Base-by-base conservation (phyloP, 2,329 filamentous ascomycete species). In the Colletotrichum sp. region DNA sequence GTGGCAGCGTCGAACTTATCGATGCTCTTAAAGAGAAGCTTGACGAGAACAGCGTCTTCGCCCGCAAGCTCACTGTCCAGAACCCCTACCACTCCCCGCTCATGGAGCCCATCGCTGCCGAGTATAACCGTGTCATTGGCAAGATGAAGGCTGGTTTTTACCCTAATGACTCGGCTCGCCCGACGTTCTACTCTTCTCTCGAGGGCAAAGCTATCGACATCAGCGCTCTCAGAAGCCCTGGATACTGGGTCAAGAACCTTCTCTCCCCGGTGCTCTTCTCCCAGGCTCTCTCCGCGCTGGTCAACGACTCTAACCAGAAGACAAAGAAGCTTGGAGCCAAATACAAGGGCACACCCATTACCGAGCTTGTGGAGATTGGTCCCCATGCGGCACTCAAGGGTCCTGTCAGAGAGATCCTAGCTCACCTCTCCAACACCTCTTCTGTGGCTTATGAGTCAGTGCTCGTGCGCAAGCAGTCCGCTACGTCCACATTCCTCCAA, bases 11-110 rank as follows among this genome's bases (percentile, higher is more conserved):
- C 8, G 8, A 30, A 7, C 55, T 36, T 1, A 16, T 76, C 16
- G 84, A 83, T 73, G 82, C 80, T 60, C 62, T 83, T 15, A 84
- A 79, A 1, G 73, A 75, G 3, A 16, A 79, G 2, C 58, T 81
- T 13, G 71, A 78, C 5, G 24, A 48, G 8, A 30, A 71, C 8
- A n/a, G 32, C 16, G 66, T 79, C 36, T 78, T 73, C 34, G 64
- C 66, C 32, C 56, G 48, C 13, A 78, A 77, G 83, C 76, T 79
- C 10, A 60, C 55, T 15, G 73, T 78, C 9, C 69, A 73, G 16
- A 65, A 70, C 2, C 77, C 76, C 9, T 79, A 79, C 55, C 77
- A 79, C 70, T 78, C 77, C 6, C 69, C 60, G 7, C 75, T 77
- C 21, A 76, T 78, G 82, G 10, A 74, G 12, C 36, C 34, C 1